A percentile compares a stretch with the other conserved stretches of the same genome.
Evolutionary conservation across 331 rosid genomes (phyloP).

Genomic region (Cydonia oblonga): DNA sequence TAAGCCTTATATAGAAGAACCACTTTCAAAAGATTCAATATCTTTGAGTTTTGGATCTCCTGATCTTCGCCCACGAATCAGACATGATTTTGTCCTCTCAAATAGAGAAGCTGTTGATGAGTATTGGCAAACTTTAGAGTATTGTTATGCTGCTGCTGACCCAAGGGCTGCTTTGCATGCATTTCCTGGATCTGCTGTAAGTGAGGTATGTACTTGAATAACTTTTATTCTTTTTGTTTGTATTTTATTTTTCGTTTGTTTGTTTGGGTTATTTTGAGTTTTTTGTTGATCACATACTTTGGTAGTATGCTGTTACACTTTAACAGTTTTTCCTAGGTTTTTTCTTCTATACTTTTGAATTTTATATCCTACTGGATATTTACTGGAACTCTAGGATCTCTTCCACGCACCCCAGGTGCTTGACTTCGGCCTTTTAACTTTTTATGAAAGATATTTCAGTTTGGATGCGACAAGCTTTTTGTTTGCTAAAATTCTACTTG

Average conservation of each 20-base stretch:
- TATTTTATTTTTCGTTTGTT: not conserved
- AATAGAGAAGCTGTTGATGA: slow-evolving; percentile 71
- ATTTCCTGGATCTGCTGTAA: slow-evolving; percentile 88
- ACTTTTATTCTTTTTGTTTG: not conserved
- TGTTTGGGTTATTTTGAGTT: slow-evolving; percentile 2
- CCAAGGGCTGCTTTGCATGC: slow-evolving; percentile 67
- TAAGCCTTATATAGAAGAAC: slow-evolving; percentile 86
- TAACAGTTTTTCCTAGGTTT: not conserved
- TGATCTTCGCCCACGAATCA: slow-evolving; percentile 89
- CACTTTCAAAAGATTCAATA: slow-evolving; percentile 56
- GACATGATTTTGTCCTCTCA: slow-evolving; percentile 82
- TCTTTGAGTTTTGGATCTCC: slow-evolving; percentile 42
- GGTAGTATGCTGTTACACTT: not conserved
- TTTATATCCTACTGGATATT: not conserved
- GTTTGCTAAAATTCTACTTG: not conserved
- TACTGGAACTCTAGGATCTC: not conserved
- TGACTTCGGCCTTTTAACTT: not conserved
- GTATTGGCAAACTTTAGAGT: slow-evolving; percentile 88
- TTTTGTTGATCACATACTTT: not conserved
- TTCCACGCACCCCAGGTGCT: not conserved
- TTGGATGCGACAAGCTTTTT: not conserved
- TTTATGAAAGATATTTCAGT: not conserved
- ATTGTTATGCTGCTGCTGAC: slow-evolving; percentile 81
- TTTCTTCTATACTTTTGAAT: not conserved
- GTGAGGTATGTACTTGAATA: slow-evolving; percentile 42